phyloP scores from a whole-genome alignment of 2,329 filamentous ascomycete genomes.

The Ophiostoma quercus region DNA sequence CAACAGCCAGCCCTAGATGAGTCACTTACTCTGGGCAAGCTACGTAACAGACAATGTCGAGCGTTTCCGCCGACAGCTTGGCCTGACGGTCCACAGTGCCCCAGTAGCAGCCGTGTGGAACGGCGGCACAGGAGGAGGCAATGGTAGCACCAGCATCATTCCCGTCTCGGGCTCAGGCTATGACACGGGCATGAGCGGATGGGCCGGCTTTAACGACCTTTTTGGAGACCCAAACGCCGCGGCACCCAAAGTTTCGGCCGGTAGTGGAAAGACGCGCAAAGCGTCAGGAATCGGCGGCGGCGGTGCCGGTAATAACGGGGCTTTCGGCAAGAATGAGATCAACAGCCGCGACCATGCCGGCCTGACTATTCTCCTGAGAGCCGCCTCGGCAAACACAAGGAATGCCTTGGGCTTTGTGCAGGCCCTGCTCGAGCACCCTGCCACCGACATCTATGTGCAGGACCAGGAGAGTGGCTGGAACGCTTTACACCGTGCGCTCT shows the following conservation, averaged over 20 bases:
- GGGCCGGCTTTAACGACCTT: constrained; percentile 25
- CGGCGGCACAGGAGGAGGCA: constrained; percentile 32
- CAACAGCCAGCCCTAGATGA: constrained; percentile 49
- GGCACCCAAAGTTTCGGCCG: constrained; percentile 13
- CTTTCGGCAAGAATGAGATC: constrained; percentile 59
- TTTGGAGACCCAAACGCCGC: constrained; percentile 19
- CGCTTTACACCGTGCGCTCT: constrained; percentile 82
- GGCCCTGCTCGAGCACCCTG: constrained; percentile 73
- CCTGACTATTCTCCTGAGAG: constrained; percentile 77
- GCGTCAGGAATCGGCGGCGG: constrained; percentile 42
- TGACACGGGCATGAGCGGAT: constrained; percentile 31
- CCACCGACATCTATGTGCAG: constrained; percentile 78
- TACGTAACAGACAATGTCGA: constrained; percentile 98
- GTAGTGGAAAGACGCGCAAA: constrained; percentile 46
- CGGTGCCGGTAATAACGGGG: constrained; percentile 34
- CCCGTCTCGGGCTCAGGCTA: not conserved
- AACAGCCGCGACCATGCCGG: constrained; percentile 80
- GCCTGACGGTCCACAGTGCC: constrained; percentile 58
- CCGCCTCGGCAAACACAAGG: constrained; percentile 67
- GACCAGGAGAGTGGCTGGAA: constrained; percentile 96
- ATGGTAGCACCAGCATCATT: not conserved
- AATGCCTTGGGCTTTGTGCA: constrained; percentile 66
- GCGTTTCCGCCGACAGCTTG: constrained; percentile 82
- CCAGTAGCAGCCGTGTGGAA: constrained; percentile 50
- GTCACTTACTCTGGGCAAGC: constrained; percentile 85